phyloP scores from a whole-genome alignment of 2,329 filamentous ascomycete species.

The Xylaria polymorpha region DNA sequence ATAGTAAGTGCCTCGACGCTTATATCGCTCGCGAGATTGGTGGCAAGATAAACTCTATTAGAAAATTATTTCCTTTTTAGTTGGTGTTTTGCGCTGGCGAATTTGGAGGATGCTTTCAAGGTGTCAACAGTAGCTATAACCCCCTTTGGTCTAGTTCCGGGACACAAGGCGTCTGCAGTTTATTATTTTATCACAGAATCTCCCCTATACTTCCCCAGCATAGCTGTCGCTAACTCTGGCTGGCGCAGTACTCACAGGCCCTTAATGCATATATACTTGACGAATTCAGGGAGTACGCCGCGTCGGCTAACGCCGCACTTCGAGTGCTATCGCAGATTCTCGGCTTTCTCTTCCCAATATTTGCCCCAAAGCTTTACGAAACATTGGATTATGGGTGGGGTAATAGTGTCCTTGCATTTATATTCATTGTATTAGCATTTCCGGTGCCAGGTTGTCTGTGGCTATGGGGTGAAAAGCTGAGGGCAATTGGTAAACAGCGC shows the following conservation, averaged over 20 bases:
- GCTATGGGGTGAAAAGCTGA: constrained; percentile 44
- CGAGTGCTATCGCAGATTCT: constrained; percentile 64
- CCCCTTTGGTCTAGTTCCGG: not conserved
- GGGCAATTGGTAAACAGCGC: constrained; percentile 26
- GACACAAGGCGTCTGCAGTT: not conserved
- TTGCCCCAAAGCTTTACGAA: constrained; percentile 57
- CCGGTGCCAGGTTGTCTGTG: constrained; percentile 42
- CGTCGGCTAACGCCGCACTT: constrained; percentile 61
- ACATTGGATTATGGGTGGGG: constrained; percentile 59
- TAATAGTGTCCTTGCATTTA: constrained; percentile 55
- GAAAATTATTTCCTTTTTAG: not conserved
- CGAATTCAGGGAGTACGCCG: not conserved
- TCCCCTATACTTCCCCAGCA: not conserved
- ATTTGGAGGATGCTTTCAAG: not conserved
- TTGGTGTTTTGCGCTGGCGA: not conserved
- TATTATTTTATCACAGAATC: not conserved
- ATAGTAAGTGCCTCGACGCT: constrained; percentile 43
- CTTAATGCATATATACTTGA: not conserved
- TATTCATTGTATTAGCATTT: constrained; percentile 46
- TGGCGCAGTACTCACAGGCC: not conserved
- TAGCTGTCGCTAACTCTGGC: not conserved
- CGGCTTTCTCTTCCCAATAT: constrained; percentile 67
- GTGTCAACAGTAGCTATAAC: not conserved
- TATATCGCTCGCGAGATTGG: constrained; percentile 40
- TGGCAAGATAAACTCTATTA: not conserved